Conservation (phyloP, 768 basidiomycete genomes). For the Russula sp. region DNA sequence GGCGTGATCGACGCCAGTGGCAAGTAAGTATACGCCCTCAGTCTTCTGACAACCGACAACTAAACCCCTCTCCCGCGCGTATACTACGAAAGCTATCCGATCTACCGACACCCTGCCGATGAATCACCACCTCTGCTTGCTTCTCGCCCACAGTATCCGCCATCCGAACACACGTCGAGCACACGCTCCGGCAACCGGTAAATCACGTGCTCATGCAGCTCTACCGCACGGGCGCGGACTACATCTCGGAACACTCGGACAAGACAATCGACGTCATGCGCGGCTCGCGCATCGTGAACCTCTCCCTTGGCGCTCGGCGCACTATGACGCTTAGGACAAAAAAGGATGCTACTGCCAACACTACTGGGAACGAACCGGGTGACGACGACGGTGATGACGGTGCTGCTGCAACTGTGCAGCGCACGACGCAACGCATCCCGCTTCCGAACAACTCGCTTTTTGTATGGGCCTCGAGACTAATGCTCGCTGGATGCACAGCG, state of each 20-base stretch:
- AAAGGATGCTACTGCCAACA: conserved; percentile 39
- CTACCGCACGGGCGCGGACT: conserved; percentile 76
- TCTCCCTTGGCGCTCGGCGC: conserved; percentile 75
- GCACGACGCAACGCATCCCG: conserved; percentile 54
- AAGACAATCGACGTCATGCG: conserved; percentile 80
- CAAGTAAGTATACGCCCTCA: conserved; percentile 37
- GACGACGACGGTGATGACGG: background rate
- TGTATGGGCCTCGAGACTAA: conserved; percentile 76
- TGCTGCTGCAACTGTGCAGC: conserved; percentile 30
- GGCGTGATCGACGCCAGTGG: conserved; percentile 52
- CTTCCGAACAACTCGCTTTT: conserved; percentile 84
- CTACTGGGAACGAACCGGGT: background rate
- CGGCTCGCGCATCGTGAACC: conserved; percentile 74
- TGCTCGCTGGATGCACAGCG: conserved; percentile 69
- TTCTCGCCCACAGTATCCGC: conserved; percentile 67
- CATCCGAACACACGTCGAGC: conserved; percentile 64
- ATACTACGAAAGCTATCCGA: conserved; percentile 57
- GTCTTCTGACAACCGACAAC: too few species aligned
- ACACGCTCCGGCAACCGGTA: conserved; percentile 57
- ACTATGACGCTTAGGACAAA: conserved; percentile 75
- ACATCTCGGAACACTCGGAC: conserved; percentile 84
- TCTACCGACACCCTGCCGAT: conserved; percentile 79
- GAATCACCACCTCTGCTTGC: conserved; percentile 64
- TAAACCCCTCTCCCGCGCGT: conserved; percentile 35
- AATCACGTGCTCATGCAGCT: conserved; percentile 84